Percentiles rank a stretch among this genome's conserved stretches.
phyloP scores from a whole-genome alignment of 2,329 filamentous ascomycete genomes.

The Elsinoe perseae region DNA sequence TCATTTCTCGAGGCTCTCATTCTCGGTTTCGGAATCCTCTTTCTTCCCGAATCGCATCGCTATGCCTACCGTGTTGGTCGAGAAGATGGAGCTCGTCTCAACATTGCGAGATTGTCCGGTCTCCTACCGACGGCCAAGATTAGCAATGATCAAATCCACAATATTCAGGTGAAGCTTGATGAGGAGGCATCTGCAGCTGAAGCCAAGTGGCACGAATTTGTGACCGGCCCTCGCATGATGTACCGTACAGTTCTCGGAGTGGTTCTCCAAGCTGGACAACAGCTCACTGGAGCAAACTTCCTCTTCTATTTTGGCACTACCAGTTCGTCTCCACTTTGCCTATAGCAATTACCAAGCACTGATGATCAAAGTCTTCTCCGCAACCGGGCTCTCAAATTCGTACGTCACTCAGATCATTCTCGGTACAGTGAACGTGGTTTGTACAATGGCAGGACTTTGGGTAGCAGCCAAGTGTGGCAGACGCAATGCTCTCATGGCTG shows the following conservation, averaged over 20 bases:
- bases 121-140: slow-evolving; percentile 23
- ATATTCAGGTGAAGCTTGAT: slow-evolving; percentile 28
- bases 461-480: slow-evolving; percentile 44
- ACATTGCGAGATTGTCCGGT: slow-evolving; percentile 26
- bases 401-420: slow-evolving; percentile 44
- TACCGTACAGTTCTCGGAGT: slow-evolving; percentile 29
- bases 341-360: not conserved
- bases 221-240: slow-evolving; percentile 25
- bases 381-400: slow-evolving; percentile 29
- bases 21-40: slow-evolving; percentile 28
- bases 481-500: slow-evolving; percentile 40
- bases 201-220: slow-evolving; percentile 26
- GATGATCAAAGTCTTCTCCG: slow-evolving; percentile 43
- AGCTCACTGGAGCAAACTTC: slow-evolving; percentile 30
- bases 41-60: slow-evolving; percentile 28
- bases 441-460: slow-evolving; percentile 41
- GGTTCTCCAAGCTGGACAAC: slow-evolving; percentile 28
- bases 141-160: slow-evolving; percentile 25
- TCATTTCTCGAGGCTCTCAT: slow-evolving; percentile 29
- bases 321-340: not conserved
- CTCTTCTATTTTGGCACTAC: slow-evolving; percentile 26
- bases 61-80: slow-evolving; percentile 27
- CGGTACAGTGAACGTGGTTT: slow-evolving; percentile 41
- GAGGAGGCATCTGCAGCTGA: slow-evolving; percentile 24
- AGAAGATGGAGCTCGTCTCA: slow-evolving; percentile 27